Evolutionary conservation across 768 basidiomycete genomes (phyloP).

Genomic region (Boletellus emodensis): DNA sequence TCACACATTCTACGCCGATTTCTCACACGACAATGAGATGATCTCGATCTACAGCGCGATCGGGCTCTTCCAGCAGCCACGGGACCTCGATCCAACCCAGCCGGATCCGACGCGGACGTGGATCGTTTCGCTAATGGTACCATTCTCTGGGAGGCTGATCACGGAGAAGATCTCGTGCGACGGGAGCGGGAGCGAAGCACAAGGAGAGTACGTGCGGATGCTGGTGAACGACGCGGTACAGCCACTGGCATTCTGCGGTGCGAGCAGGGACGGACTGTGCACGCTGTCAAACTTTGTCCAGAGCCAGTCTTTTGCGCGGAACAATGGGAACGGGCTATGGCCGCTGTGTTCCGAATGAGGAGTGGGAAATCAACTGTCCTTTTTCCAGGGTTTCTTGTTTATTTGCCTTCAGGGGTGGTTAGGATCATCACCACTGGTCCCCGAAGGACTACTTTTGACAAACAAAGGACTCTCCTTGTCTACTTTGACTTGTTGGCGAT

Average conservation of each 20-base stretch:
- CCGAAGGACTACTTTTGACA: too few relatives aligned
- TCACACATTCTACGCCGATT: conserved; percentile 68
- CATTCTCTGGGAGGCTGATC: conserved; percentile 69
- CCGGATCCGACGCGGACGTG: conserved; percentile 38
- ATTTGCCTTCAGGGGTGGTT: too few relatives aligned
- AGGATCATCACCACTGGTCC: too few relatives aligned
- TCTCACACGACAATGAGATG: conserved; percentile 83
- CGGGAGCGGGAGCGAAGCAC: conserved; percentile 2
- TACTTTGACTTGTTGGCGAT: too few relatives aligned
- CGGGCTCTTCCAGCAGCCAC: conserved; percentile 47
- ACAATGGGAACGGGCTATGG: conserved; percentile 66
- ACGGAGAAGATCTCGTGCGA: conserved; percentile 60
- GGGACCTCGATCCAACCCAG: conserved; percentile 5
- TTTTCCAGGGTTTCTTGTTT: too few relatives aligned
- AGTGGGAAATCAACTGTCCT: neutral
- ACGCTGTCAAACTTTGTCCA: conserved; percentile 56
- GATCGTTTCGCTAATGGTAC: conserved; percentile 54
- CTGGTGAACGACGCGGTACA: conserved; percentile 71
- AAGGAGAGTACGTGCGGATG: conserved; percentile 55
- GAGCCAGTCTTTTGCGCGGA: conserved; percentile 64
- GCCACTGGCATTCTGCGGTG: conserved; percentile 55
- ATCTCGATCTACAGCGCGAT: conserved; percentile 62
- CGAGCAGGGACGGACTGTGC: conserved; percentile 53
- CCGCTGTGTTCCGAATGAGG: conserved; percentile 44
- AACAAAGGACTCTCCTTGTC: too few relatives aligned